A percentile compares a stretch with the other conserved stretches of the same genome.
Evolutionary conservation across 768 basidiomycete species (phyloP).

Genomic region (Suillus occidentalis): DNA sequence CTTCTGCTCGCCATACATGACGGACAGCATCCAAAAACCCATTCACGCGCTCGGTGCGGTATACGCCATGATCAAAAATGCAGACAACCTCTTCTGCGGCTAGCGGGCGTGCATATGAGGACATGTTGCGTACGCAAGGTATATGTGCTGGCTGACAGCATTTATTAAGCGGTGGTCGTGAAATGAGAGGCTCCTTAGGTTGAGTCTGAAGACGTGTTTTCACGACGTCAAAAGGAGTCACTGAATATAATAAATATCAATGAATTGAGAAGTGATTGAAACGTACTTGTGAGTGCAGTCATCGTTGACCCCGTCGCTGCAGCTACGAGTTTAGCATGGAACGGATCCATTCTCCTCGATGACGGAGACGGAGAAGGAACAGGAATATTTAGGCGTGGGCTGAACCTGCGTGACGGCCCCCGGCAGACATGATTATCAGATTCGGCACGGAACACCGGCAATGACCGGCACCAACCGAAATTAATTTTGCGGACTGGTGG

Average conservation of each 20-base stretch:
- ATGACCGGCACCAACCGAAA: constrained; percentile 22
- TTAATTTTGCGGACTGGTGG: constrained; percentile 10
- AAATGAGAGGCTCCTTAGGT: constrained; percentile 55
- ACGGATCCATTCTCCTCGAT: constrained; percentile 55
- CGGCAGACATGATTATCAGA: not conserved
- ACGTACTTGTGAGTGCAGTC: constrained; percentile 79
- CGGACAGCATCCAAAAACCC: constrained; percentile 86
- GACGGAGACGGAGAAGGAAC: constrained; percentile 1
- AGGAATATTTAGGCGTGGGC: not conserved
- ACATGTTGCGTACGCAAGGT: constrained; percentile 75
- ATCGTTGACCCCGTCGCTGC: constrained; percentile 77
- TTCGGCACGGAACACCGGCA: constrained; percentile 18
- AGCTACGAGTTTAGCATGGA: constrained; percentile 77
- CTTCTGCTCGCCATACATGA: constrained; percentile 80
- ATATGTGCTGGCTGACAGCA: constrained; percentile 66
- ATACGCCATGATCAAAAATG: constrained; percentile 72
- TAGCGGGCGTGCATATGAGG: constrained; percentile 62
- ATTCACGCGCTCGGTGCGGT: constrained; percentile 69
- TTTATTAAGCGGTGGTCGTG: constrained; percentile 50
- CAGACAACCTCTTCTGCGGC: constrained; percentile 69
- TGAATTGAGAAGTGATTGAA: not conserved
- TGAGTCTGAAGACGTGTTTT: constrained; percentile 97
- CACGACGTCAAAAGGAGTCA: constrained; percentile 99
- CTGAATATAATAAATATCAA: constrained; percentile 43
- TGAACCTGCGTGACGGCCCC: not conserved